A percentile compares a stretch with the other conserved stretches of the same genome.
phyloP scores from a whole-genome alignment of 1,284 basidiomycete species.

The Cryptococcus jaspeensis region DNA sequence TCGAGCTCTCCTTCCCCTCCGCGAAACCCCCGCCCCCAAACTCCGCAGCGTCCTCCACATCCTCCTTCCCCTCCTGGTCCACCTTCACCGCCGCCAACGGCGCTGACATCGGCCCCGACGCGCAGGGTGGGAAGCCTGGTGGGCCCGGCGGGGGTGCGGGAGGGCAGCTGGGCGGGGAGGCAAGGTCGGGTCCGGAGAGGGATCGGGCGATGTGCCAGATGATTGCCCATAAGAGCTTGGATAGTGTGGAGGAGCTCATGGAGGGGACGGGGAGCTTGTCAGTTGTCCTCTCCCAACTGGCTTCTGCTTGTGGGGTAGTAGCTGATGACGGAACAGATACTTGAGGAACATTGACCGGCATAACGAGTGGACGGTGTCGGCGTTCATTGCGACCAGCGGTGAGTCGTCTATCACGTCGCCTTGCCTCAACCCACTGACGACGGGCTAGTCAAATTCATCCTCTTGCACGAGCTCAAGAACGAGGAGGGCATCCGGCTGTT shows the following conservation, averaged over 20 bases:
- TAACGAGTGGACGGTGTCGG: constrained; percentile 95
- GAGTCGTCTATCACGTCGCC: constrained; percentile 49
- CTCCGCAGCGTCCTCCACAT: constrained; percentile 15
- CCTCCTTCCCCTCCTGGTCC: constrained; percentile 49
- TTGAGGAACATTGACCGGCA: constrained; percentile 89
- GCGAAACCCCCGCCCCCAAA: constrained; percentile 27
- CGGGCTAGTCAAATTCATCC: constrained; percentile 66
- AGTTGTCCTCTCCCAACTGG: constrained; percentile 41
- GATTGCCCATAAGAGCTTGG: constrained; percentile 90
- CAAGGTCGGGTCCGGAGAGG: constrained; percentile 62
- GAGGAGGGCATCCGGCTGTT: constrained; percentile 90
- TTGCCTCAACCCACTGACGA: background rate
- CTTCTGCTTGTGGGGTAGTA: background rate
- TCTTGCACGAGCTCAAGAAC: constrained; percentile 90
- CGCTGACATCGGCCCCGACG: constrained; percentile 18
- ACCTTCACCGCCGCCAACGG: constrained; percentile 41
- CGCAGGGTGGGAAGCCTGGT: constrained; percentile 2
- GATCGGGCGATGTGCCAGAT: constrained; percentile 82
- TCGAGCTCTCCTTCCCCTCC: constrained; percentile 47
- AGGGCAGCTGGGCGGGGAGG: constrained; percentile 57
- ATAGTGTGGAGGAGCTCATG: constrained; percentile 87
- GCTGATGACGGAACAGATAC: constrained; percentile 63
- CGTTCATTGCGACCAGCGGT: constrained; percentile 91
- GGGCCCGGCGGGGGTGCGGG: constrained; percentile 5
- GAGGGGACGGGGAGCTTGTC: constrained; percentile 81